A percentile compares a stretch with the other conserved stretches of the same genome.
Evolutionary conservation across 352 stramenopile genomes (phyloP).

Genomic region (Saprolegnia diclina): DNA sequence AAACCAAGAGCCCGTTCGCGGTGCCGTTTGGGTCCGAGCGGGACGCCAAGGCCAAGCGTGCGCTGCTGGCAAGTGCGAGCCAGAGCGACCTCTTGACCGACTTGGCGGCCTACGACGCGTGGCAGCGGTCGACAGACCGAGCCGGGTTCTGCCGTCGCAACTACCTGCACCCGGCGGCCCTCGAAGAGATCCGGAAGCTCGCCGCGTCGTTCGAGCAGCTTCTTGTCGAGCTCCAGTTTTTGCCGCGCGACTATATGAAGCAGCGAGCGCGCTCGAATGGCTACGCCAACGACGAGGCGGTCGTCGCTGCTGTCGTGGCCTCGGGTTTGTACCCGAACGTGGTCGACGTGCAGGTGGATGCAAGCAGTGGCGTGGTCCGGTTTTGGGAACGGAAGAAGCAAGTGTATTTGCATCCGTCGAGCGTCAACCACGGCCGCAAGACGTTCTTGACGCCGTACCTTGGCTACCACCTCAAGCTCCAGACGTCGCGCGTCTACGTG

Average conservation of each 20-base stretch:
- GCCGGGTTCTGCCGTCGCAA: slow-evolving; percentile 61
- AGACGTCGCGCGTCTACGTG: slow-evolving; percentile 80
- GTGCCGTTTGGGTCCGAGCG: slow-evolving; percentile 60
- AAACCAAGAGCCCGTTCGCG: slow-evolving; percentile 80
- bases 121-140: slow-evolving; percentile 28
- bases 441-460: slow-evolving; percentile 56
- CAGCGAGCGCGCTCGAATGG: slow-evolving; percentile 29
- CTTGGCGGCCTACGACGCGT: slow-evolving; percentile 67
- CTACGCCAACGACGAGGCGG: slow-evolving; percentile 34
- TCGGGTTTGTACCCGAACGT: slow-evolving; percentile 90
- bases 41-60: slow-evolving; percentile 58
- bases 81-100: slow-evolving; percentile 73
- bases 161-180: slow-evolving; percentile 50
- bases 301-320: slow-evolving; percentile 65
- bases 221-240: slow-evolving; percentile 62
- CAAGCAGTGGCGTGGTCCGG: slow-evolving; percentile 31
- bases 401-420: slow-evolving; percentile 58
- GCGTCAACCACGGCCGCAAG: slow-evolving; percentile 62
- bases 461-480: slow-evolving; percentile 72
- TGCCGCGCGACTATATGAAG: slow-evolving; percentile 23
- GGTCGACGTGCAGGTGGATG: slow-evolving; percentile 55
- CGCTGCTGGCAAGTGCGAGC: slow-evolving; percentile 45
- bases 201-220: slow-evolving; percentile 69
- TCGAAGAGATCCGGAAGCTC: slow-evolving; percentile 64
- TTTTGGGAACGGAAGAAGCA: slow-evolving; percentile 45